These are phyloP conservation scores for Saturnispora bothae DNA, from an alignment of 805 yeast genomes.

Conservation along the genomic window DNA sequence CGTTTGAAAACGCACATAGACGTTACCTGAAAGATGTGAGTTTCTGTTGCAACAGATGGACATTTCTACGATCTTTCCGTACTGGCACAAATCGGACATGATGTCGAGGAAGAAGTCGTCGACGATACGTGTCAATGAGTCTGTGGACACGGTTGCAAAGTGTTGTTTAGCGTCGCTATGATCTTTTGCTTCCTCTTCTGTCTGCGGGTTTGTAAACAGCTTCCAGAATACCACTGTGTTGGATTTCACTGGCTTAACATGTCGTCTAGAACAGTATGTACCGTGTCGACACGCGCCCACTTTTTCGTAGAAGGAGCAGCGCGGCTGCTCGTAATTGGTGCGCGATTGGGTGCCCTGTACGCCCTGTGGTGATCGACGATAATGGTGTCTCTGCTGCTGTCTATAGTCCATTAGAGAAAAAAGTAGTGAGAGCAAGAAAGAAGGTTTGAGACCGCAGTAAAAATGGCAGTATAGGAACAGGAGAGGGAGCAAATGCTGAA, in stretches of 20 bases:
- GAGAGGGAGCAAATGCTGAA: no score
- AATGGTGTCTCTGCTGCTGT: no score
- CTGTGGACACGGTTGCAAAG: constrained; percentile 13
- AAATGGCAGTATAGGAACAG: no score
- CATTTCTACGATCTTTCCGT: constrained; percentile 47
- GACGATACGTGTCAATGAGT: constrained; percentile 36
- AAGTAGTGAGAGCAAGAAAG: no score
- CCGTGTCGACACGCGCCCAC: constrained; percentile 95
- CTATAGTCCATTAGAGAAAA: no score
- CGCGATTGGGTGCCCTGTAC: no score
- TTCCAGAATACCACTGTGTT: constrained; percentile 56
- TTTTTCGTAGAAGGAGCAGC: constrained; percentile 29
- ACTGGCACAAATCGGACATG: constrained; percentile 45
- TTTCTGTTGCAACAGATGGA: constrained; percentile 77
- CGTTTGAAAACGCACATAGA: constrained; percentile 52
- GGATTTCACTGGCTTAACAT: constrained; percentile 56
- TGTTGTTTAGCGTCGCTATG: background rate
- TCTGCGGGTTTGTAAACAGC: constrained; percentile 48
- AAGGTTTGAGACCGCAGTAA: no score
- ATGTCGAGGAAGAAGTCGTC: constrained; percentile 64
- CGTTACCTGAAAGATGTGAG: constrained; percentile 78
- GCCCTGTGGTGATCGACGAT: no score
- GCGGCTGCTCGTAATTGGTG: background rate
- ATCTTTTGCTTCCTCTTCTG: constrained; percentile 24
- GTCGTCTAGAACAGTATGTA: constrained; percentile 69